phyloP scores from a whole-genome alignment of 2,329 filamentous ascomycete genomes.

The Dothiorella sarmentorum region DNA sequence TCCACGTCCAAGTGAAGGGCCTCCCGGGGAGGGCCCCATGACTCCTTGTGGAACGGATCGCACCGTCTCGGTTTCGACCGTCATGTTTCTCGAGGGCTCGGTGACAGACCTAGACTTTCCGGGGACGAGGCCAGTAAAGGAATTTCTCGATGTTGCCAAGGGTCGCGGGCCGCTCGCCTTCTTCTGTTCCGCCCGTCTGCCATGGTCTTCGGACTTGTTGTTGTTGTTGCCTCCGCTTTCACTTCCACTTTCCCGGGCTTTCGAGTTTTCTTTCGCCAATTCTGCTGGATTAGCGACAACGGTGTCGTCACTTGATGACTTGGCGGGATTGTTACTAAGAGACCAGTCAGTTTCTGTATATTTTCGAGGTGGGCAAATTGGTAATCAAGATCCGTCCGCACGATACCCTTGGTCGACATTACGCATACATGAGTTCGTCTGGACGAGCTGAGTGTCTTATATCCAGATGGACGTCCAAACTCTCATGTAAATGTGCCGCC shows the following conservation, averaged over 20 bases:
- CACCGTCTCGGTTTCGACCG: constrained; percentile 95
- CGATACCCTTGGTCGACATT: constrained; percentile 34
- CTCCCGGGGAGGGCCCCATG: constrained; percentile 57
- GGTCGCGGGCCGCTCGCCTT: constrained; percentile 24
- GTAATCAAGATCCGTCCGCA: not conserved
- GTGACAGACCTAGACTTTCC: constrained; percentile 63
- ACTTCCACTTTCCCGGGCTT: constrained; percentile 57
- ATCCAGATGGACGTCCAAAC: not conserved
- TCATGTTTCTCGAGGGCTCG: constrained; percentile 85
- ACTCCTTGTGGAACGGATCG: constrained; percentile 82
- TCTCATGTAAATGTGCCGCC: not conserved
- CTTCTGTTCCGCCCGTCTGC: constrained; percentile 40
- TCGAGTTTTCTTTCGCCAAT: constrained; percentile 39
- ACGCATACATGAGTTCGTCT: constrained; percentile 23
- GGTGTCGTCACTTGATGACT: constrained; percentile 28
- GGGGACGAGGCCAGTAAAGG: constrained; percentile 62
- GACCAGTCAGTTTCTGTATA: not conserved
- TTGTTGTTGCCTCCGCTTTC: constrained; percentile 62
- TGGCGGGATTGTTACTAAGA: constrained; percentile 19
- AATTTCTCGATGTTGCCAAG: constrained; percentile 53
- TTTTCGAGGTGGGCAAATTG: constrained; percentile 21
- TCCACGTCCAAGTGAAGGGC: constrained; percentile 57
- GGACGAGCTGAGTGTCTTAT: not conserved
- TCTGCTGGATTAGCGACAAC: constrained; percentile 16
- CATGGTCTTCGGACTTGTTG: constrained; percentile 47